A percentile compares a stretch with the other conserved stretches of the same genome.
Conservation (phyloP, 805 yeast genomes). For the Teunomyces tritomae region DNA sequence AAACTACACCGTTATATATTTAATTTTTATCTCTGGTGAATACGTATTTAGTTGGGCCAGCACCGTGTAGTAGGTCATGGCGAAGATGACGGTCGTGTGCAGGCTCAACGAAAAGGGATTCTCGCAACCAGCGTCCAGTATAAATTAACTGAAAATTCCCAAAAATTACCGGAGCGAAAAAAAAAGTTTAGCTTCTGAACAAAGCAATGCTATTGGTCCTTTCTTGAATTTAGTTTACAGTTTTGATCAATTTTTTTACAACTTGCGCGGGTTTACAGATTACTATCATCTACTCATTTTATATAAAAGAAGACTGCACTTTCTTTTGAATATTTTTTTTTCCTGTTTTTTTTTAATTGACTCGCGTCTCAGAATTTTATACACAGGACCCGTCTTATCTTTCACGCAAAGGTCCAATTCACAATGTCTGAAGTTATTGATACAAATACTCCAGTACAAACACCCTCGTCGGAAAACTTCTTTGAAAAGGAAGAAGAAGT, state of each 20-base stretch:
- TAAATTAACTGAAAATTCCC: conserved; percentile 10
- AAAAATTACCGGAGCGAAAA: conserved; percentile 2
- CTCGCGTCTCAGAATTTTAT: conserved; percentile 3
- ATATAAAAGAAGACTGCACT: conserved; percentile 8
- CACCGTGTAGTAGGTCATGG: conserved; percentile 1
- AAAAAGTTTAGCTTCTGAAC: conserved; percentile 3
- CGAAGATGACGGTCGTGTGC: conserved; percentile 7
- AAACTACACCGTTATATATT: not conserved
- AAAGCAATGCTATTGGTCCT: conserved; percentile 10
- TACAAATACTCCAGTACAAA: conserved; percentile 38
- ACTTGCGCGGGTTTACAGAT: conserved; percentile 2
- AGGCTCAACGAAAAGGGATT: conserved; percentile 5
- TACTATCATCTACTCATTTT: conserved; percentile 1
- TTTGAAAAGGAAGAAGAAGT: not conserved
- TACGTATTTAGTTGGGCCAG: not conserved
- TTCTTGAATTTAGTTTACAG: conserved; percentile 4
- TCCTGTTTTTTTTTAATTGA: conserved; percentile 2
- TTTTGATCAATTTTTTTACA: not conserved
- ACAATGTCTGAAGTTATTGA: conserved; percentile 30
- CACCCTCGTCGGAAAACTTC: conserved; percentile 31
- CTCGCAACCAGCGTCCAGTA: conserved; percentile 6
- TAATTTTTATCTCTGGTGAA: not conserved
- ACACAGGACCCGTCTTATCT: not conserved
- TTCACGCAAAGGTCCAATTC: not conserved
- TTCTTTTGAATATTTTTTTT: conserved; percentile 2